phyloP scores from a whole-genome alignment of 345 rosid genomes.

The Brassica juncea region DNA sequence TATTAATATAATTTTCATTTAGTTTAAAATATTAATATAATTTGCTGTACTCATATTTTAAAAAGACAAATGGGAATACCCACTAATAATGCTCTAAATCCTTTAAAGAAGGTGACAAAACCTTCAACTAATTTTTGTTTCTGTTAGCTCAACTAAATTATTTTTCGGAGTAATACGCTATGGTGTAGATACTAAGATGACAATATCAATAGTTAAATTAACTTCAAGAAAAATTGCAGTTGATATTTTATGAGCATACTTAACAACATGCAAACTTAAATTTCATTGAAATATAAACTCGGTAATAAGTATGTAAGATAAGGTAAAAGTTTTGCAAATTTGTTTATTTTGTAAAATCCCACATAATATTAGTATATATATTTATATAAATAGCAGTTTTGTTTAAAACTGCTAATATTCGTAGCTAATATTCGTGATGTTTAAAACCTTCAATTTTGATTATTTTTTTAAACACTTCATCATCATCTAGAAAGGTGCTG shows the following conservation, averaged over 20 bases:
- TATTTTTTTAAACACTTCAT: no score
- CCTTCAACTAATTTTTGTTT: neutral
- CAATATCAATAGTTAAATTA: neutral
- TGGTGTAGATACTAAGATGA: neutral
- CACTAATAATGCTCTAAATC: constrained; percentile 10
- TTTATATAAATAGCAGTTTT: neutral
- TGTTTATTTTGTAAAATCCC: neutral
- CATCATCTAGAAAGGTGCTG: neutral
- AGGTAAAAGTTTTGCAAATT: neutral
- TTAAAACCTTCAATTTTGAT: no score
- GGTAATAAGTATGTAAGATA: no score
- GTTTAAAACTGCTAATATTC: neutral
- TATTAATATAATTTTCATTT: no score
- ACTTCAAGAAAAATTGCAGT: neutral
- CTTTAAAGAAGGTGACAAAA: neutral
- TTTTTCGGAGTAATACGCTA: neutral
- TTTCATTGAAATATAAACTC: neutral
- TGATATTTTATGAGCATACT: neutral
- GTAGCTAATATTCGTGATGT: no score
- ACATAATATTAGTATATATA: neutral
- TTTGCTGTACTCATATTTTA: neutral
- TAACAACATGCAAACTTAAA: neutral
- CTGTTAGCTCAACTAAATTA: neutral
- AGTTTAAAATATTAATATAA: neutral
- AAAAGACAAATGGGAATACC: neutral